Conservation (phyloP, 2,329 filamentous ascomycete genomes). For the Cladophialophora psammophila region DNA sequence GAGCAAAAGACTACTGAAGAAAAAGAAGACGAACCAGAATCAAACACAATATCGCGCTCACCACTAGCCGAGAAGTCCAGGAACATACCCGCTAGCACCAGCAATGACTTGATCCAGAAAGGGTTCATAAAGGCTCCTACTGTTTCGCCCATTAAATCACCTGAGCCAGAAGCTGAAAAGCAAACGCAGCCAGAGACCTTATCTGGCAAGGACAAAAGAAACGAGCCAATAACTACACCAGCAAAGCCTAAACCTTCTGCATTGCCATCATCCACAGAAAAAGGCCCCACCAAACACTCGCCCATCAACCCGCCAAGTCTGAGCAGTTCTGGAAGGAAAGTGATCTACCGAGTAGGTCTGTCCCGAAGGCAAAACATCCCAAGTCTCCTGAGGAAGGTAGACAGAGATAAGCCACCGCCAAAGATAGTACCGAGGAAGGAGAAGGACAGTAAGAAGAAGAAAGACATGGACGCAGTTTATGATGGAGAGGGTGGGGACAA, state of each 20-base stretch:
- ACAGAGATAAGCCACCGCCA: constrained; percentile 38
- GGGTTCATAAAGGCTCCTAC: constrained; percentile 22
- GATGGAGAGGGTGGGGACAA: constrained; percentile 31
- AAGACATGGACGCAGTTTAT: constrained; percentile 25
- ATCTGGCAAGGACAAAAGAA: constrained; percentile 17
- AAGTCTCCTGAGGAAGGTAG: constrained; percentile 38
- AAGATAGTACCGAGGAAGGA: constrained; percentile 38
- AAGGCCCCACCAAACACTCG: constrained; percentile 37
- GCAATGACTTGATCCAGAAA: constrained; percentile 3
- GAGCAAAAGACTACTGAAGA: constrained; percentile 16
- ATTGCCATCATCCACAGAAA: constrained; percentile 21
- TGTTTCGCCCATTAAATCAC: constrained; percentile 28
- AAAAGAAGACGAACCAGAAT: constrained; percentile 13
- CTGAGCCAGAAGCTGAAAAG: constrained; percentile 15
- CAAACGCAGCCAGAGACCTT: neutral
- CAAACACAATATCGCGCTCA: constrained; percentile 6
- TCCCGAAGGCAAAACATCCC: constrained; percentile 40
- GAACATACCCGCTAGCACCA: constrained; percentile 16
- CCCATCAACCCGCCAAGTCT: constrained; percentile 36
- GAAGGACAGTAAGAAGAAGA: constrained; percentile 37
- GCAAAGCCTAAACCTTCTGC: constrained; percentile 15
- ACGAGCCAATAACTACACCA: constrained; percentile 17
- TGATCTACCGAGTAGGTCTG: constrained; percentile 38
- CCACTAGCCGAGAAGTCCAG: constrained; percentile 31
- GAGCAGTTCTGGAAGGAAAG: constrained; percentile 23